Base-by-base conservation (phyloP, 2,329 filamentous ascomycete species). In the Aspergillus aculeatus region DNA sequence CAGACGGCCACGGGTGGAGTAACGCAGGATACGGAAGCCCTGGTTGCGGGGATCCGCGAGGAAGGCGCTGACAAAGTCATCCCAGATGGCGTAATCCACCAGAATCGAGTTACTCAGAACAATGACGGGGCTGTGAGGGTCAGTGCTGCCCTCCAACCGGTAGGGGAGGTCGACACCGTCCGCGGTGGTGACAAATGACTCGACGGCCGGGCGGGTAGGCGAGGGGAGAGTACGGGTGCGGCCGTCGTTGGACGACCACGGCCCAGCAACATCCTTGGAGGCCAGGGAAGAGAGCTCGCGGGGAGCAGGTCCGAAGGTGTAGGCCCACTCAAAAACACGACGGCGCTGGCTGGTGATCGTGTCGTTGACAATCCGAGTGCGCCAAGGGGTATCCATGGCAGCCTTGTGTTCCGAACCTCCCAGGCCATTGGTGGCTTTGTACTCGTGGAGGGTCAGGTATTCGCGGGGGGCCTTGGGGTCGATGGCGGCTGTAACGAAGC, bases 71-170 rank as follows among this genome's bases (percentile, higher is more conserved):
- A 95, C 78, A 60, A 96, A 85, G 1, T 81, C 81, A 67, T 95
- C 89, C 92, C 92, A 96, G 84, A 96, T 95, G 72, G 84, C 81
- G 64, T 89, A 83, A 51, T 88, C 86, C 2, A 90, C 91, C 7
- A 96, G 84, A 53, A 96, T 87, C 1, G 89, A 93, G 80, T 96
- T 96, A 75, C 83, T 83, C 66, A 93, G 89, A 21, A 91, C 86
- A 11, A 96, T 81, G 0, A 89, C 83, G 0, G 91, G 91, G 0
- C 91, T 89, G 21, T 83, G 71, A 0, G 87, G 84, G 32, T 87
- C 82, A 0, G 84, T 69, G 64, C 84, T 89, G 57, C 92, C 92
- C 73, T 95, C 90, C 2, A 96, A 82, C 14, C 86, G 84, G 76
- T 91, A 96, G 0, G 86, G 86, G 14, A 96, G 83, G 2, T 78